Percentiles rank a stretch among this genome's conserved stretches.
These are phyloP conservation scores for Mollisiaceae sp. DNA, from an alignment of 2,329 filamentous ascomycete genomes.

Conservation along the genomic window DNA sequence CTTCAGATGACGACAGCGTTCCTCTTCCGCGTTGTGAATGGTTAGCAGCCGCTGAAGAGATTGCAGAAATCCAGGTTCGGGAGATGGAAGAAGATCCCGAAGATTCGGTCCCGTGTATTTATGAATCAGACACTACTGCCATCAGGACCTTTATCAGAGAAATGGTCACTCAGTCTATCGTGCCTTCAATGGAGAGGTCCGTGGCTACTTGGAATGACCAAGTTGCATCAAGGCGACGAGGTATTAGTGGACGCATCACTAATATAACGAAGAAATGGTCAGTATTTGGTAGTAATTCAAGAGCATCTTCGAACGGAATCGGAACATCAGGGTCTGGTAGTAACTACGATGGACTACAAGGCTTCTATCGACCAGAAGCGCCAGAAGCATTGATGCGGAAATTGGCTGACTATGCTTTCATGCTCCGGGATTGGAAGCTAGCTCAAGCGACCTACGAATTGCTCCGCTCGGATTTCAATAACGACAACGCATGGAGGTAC, in stretches of 20 bases:
- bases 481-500: slow-evolving; percentile 96
- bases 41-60: slow-evolving; percentile 85
- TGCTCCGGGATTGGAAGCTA: slow-evolving; percentile 95
- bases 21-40: slow-evolving; percentile 83
- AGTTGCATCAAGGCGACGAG: slow-evolving; percentile 86
- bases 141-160: slow-evolving; percentile 90
- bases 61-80: slow-evolving; percentile 72
- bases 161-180: slow-evolving; percentile 91
- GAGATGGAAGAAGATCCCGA: slow-evolving; percentile 74
- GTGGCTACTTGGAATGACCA: slow-evolving; percentile 96
- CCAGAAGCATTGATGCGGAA: slow-evolving; percentile 93
- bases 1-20: slow-evolving; percentile 90
- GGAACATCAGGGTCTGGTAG: slow-evolving; percentile 54
- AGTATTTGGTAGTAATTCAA: slow-evolving; percentile 69
- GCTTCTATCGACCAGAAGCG: slow-evolving; percentile 83
- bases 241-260: slow-evolving; percentile 91
- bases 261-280: slow-evolving; percentile 90
- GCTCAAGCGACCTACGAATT: slow-evolving; percentile 92
- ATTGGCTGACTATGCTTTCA: slow-evolving; percentile 92
- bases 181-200: slow-evolving; percentile 95
- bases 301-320: slow-evolving; percentile 41
- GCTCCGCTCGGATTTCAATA: slow-evolving; percentile 84
- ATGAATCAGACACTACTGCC: slow-evolving; percentile 88
- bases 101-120: slow-evolving; percentile 78
- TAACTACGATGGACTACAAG: slow-evolving; percentile 79